These are phyloP conservation scores for Pleoardoris graminearum DNA, from an alignment of 2,329 filamentous ascomycete genomes.

Conservation along the genomic window DNA sequence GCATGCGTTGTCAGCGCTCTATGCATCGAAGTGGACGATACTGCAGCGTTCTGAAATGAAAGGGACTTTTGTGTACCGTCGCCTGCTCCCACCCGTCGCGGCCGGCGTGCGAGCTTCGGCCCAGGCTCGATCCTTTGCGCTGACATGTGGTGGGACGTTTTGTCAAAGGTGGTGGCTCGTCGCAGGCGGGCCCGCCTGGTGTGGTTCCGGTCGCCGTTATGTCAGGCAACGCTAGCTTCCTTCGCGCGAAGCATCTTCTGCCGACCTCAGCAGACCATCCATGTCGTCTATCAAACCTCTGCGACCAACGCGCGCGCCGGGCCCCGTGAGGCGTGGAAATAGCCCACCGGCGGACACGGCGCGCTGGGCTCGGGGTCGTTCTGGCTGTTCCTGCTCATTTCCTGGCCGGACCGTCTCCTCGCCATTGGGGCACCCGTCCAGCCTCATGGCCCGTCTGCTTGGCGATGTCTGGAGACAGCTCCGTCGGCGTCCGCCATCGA, in stretches of 20 bases:
- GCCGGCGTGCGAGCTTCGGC: conserved; percentile 16
- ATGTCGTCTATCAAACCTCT: conserved; percentile 43
- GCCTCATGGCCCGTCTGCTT: conserved; percentile 30
- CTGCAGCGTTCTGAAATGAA: conserved; percentile 46
- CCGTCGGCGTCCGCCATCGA: conserved; percentile 28
- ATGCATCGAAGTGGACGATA: conserved; percentile 42
- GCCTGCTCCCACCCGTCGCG: conserved; percentile 16
- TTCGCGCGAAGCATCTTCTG: conserved; percentile 26
- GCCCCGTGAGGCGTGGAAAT: conserved; percentile 35
- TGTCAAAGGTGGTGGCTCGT: conserved; percentile 21
- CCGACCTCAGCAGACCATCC: conserved; percentile 32
- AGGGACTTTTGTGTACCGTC: conserved; percentile 42
- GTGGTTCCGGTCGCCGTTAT: conserved; percentile 11
- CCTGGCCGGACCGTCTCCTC: conserved; percentile 19
- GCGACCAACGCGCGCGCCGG: conserved; percentile 19
- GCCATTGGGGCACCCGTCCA: conserved; percentile 22
- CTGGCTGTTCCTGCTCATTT: conserved; percentile 41
- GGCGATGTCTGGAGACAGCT: conserved; percentile 38
- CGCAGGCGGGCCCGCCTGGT: conserved; percentile 20
- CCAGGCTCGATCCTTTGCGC: conserved; percentile 19
- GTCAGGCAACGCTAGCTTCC: conserved; percentile 10
- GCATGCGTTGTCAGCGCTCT: conserved; percentile 40
- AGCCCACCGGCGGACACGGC: conserved; percentile 28
- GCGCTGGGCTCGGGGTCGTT: conserved; percentile 24
- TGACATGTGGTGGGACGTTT: conserved; percentile 23